These are phyloP conservation scores for Primulina eburnea DNA, from an alignment of 257 asterid species.

Conservation along the genomic window DNA sequence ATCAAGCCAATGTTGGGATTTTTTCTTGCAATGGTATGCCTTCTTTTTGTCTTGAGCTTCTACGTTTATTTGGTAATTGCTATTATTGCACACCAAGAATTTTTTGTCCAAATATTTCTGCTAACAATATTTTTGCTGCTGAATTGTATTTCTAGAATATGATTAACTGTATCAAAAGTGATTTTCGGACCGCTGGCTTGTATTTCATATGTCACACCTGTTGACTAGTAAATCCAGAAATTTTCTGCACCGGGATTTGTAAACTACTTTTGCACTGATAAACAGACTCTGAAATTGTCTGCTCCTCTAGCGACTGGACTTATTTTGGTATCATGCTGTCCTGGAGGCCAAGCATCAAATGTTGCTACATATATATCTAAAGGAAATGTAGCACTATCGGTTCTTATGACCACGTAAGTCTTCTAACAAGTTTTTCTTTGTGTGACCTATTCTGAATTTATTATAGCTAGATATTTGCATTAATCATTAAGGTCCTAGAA, in stretches of 20 bases:
- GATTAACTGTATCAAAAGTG: background rate
- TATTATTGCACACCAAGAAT: background rate
- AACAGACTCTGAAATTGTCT: constrained; percentile 73
- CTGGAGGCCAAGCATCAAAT: constrained; percentile 98
- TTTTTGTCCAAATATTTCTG: constrained; percentile 1
- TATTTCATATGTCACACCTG: constrained; percentile 2
- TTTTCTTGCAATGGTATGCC: constrained; percentile 70
- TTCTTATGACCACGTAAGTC: constrained; percentile 98
- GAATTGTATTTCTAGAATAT: constrained; percentile 9
- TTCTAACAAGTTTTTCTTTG: constrained; percentile 4
- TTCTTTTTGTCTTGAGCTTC: constrained; percentile 8
- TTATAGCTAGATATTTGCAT: background rate
- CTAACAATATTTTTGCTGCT: constrained; percentile 1
- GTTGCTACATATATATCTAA: constrained; percentile 94
- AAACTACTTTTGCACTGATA: constrained; percentile 24
- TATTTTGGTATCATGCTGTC: constrained; percentile 96
- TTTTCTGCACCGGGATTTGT: constrained; percentile 24
- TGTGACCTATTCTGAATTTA: constrained; percentile 3
- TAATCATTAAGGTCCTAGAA: background rate
- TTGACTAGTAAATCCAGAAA: constrained; percentile 20
- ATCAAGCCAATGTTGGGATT: constrained; percentile 91
- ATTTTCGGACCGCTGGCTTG: background rate
- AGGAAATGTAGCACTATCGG: constrained; percentile 98
- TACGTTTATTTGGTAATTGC: background rate
- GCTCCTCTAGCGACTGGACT: constrained; percentile 99